phyloP scores from a whole-genome alignment of 179 eudicot species.

The Actinidia arguta region DNA sequence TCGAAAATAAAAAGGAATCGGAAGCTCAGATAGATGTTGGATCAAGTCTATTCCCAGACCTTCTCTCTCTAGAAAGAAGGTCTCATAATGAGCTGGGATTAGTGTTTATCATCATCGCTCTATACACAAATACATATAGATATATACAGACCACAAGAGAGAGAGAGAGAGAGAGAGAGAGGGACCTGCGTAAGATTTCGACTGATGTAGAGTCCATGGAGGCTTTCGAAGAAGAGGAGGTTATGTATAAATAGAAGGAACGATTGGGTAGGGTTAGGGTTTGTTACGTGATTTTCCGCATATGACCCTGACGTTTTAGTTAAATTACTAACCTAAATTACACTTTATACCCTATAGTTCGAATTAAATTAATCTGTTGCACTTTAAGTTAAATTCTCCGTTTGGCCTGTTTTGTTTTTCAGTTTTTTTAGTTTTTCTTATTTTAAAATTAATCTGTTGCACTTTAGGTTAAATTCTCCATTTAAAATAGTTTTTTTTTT shows the following conservation, averaged over 20 bases:
- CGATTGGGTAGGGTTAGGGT: background rate
- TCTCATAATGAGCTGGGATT: slow-evolving; percentile 71
- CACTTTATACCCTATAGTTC: too few relatives aligned
- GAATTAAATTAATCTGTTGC: too few relatives aligned
- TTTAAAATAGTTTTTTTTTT: too few relatives aligned
- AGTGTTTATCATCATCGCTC: slow-evolving; percentile 45
- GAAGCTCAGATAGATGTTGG: slow-evolving; percentile 46
- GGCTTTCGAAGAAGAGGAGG: background rate
- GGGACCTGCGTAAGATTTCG: too few relatives aligned
- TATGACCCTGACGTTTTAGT: background rate
- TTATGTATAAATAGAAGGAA: background rate
- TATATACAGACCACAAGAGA: background rate
- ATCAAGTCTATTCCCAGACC: slow-evolving; percentile 38
- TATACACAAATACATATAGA: too few relatives aligned
- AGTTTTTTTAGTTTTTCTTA: too few relatives aligned
- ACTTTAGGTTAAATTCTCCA: too few relatives aligned
- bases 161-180: background rate
- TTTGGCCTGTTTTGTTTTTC: too few relatives aligned
- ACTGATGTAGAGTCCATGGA: background rate
- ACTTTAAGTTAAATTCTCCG: too few relatives aligned
- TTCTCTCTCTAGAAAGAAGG: slow-evolving; percentile 28
- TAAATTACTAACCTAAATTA: background rate
- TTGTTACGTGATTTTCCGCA: background rate
- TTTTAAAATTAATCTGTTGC: too few relatives aligned
- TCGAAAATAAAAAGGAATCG: background rate